These are phyloP conservation scores for Pseudogymnoascus verrucosus DNA, from an alignment of 2,329 filamentous ascomycete species.

Conservation along the genomic window DNA sequence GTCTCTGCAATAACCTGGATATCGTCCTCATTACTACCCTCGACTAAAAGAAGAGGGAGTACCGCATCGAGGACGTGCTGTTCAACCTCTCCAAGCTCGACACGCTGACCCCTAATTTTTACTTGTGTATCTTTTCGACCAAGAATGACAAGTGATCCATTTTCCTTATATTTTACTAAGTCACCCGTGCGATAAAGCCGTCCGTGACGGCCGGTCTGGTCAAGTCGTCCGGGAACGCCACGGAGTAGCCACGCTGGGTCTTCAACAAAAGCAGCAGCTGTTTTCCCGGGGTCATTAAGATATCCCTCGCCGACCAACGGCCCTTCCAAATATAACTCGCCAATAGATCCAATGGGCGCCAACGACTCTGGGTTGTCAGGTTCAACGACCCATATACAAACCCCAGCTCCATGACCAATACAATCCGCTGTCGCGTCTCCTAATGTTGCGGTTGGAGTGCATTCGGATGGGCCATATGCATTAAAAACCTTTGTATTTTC, in stretches of 20 bases:
- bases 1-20: background rate
- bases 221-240: slow-evolving; percentile 2
- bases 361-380: background rate
- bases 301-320: slow-evolving; percentile 54
- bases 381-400: slow-evolving; percentile 29
- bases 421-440: slow-evolving; percentile 11
- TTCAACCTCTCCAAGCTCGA: slow-evolving; percentile 19
- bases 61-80: background rate
- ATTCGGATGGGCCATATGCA: slow-evolving; percentile 76
- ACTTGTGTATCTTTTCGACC: slow-evolving; percentile 57
- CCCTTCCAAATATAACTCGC: slow-evolving; percentile 24
- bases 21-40: background rate
- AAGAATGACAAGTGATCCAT: slow-evolving; percentile 45
- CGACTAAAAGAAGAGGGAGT: background rate
- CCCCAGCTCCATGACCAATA: slow-evolving; percentile 7
- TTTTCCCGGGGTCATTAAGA: slow-evolving; percentile 47
- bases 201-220: background rate
- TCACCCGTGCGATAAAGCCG: slow-evolving; percentile 52
- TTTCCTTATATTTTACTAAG: slow-evolving; percentile 43
- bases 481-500: slow-evolving; percentile 30
- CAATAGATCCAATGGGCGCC: slow-evolving; percentile 4
- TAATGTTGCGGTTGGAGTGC: slow-evolving; percentile 60
- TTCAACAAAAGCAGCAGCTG: slow-evolving; percentile 45
- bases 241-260: slow-evolving; percentile 16
- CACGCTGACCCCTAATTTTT: slow-evolving; percentile 33